Conservation (phyloP, 257 asterid species). For the Perilla frutescens region DNA sequence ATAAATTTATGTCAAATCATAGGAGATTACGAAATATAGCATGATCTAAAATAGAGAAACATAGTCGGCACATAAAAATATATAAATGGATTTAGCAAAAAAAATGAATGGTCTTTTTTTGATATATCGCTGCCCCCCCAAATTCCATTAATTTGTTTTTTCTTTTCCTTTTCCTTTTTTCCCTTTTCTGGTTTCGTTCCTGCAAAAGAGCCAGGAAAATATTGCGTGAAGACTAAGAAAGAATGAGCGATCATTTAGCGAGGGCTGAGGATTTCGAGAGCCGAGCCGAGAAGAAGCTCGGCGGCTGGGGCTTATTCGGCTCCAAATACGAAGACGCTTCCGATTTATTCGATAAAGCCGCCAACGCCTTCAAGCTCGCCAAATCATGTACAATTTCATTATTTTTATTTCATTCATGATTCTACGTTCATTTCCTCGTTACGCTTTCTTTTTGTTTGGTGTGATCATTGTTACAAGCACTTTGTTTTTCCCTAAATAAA, state of each 20-base stretch:
- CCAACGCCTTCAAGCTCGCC: slow-evolving; percentile 87
- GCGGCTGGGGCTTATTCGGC: slow-evolving; percentile 86
- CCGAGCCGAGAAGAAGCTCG: slow-evolving; percentile 89
- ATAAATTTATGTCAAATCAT: no score
- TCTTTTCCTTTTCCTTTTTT: neutral
- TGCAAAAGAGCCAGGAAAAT: slow-evolving; percentile 24
- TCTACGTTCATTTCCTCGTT: neutral
- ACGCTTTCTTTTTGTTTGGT: neutral
- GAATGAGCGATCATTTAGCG: slow-evolving; percentile 83
- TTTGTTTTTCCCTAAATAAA: neutral
- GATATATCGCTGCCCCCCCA: neutral
- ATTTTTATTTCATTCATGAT: neutral
- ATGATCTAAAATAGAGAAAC: neutral
- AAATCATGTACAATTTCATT: slow-evolving; percentile 62
- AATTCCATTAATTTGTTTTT: neutral
- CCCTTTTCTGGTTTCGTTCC: neutral
- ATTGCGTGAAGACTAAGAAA: slow-evolving; percentile 35
- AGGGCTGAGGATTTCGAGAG: slow-evolving; percentile 80
- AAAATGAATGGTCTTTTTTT: neutral
- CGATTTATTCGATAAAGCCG: slow-evolving; percentile 88
- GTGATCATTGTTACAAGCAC: slow-evolving; percentile 17
- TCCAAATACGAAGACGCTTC: slow-evolving; percentile 92
- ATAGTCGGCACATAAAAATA: neutral
- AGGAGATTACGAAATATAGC: no score
- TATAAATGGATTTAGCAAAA: slow-evolving; percentile 2